A percentile compares a stretch with the other conserved stretches of the same genome.
These are phyloP conservation scores for Gaultheria prostrata DNA, from an alignment of 148 eudicot genomes.

Conservation along the genomic window DNA sequence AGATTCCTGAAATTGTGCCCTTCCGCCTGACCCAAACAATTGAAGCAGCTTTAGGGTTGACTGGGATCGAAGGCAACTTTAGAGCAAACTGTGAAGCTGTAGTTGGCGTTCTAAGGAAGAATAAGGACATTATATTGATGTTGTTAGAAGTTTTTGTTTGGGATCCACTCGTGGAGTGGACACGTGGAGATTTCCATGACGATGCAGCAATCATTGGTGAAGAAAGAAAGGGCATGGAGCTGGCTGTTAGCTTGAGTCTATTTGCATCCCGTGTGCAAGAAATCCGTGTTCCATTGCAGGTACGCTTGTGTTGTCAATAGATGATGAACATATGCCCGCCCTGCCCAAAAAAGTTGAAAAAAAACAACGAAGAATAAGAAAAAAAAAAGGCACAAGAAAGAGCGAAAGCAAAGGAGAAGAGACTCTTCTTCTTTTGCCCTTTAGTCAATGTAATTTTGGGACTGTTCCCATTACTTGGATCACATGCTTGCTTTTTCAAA, in stretches of 20 bases:
- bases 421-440: not conserved
- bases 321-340: not conserved
- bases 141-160: conserved; percentile 91
- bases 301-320: conserved; percentile 26
- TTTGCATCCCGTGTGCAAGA: conserved; percentile 99
- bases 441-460: not conserved
- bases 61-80: conserved; percentile 86
- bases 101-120: conserved; percentile 71
- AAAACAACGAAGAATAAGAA: not conserved
- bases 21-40: conserved; percentile 95
- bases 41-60: conserved; percentile 92
- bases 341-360: not conserved
- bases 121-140: conserved; percentile 87
- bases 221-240: conserved; percentile 98
- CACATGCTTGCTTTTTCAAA: conserved; percentile 7
- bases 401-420: not conserved
- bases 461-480: not conserved
- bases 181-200: conserved; percentile 95
- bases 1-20: conserved; percentile 97
- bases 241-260: conserved; percentile 96
- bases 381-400: not conserved
- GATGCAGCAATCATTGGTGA: conserved; percentile 98
- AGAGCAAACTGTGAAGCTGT: conserved; percentile 96
- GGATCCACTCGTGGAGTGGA: conserved; percentile 99
- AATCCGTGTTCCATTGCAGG: conserved; percentile 97